A percentile compares a stretch with the other conserved stretches of the same genome.
phyloP scores from a whole-genome alignment of 1,284 basidiomycete genomes.

The Microbotryum saponariae region DNA sequence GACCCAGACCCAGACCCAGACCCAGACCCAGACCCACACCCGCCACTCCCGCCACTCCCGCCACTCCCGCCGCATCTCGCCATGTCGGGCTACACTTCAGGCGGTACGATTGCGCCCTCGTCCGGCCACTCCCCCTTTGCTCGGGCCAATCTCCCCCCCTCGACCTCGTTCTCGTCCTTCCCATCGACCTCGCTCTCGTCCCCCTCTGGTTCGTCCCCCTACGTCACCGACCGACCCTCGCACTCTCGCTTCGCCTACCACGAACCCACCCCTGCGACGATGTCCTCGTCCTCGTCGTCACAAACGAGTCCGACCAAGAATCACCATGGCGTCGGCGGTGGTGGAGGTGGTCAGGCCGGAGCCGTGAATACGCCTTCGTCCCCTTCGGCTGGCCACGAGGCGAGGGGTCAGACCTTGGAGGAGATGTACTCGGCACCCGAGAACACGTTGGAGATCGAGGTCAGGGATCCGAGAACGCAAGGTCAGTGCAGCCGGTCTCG shows the following conservation, averaged over 20 bases:
- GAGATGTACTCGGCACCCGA: slow-evolving; percentile 49
- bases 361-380: not conserved
- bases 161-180: slow-evolving; percentile 16
- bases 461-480: slow-evolving; percentile 92
- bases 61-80: too few relatives aligned
- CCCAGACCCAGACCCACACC: too few relatives aligned
- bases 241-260: too few relatives aligned
- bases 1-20: too few relatives aligned
- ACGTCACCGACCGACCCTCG: slow-evolving; percentile 28
- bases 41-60: too few relatives aligned
- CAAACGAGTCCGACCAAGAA: not conserved
- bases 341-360: not conserved
- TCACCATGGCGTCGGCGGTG: not conserved
- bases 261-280: not conserved
- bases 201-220: slow-evolving; percentile 15
- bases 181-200: slow-evolving; percentile 10
- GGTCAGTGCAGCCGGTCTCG: slow-evolving; percentile 50
- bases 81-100: not conserved
- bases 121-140: slow-evolving; percentile 28
- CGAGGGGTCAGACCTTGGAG: slow-evolving; percentile 28
- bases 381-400: slow-evolving; percentile 8
- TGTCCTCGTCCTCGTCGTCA: slow-evolving; percentile 2
- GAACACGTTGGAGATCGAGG: slow-evolving; percentile 97
- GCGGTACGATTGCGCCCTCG: slow-evolving; percentile 19
- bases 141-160: slow-evolving; percentile 17